Conservation (phyloP, 1,284 basidiomycete genomes). For the Rhodotorula mucilaginosa region DNA sequence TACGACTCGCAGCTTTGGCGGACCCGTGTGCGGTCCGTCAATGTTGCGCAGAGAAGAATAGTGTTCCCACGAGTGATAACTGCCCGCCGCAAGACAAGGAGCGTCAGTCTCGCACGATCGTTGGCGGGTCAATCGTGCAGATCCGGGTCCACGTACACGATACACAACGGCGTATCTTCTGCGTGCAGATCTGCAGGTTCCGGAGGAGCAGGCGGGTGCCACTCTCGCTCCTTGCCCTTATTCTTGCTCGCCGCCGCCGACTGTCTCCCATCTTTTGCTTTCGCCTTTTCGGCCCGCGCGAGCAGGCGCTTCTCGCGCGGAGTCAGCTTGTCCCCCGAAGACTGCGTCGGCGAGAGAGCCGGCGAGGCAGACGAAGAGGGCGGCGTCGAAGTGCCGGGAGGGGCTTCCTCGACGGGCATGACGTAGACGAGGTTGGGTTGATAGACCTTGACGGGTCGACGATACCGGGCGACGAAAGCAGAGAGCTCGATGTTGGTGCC, state of each 20-base stretch:
- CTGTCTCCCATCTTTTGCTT: constrained; percentile 40
- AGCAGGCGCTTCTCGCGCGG: constrained; percentile 16
- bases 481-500: constrained; percentile 87
- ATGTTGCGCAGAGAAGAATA: constrained; percentile 87
- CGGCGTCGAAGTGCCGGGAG: neutral
- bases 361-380: neutral
- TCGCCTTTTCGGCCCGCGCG: constrained; percentile 11
- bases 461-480: constrained; percentile 77
- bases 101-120: neutral
- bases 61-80: constrained; percentile 90
- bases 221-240: constrained; percentile 43
- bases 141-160: constrained; percentile 62
- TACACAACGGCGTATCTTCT: constrained; percentile 56
- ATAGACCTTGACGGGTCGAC: constrained; percentile 79
- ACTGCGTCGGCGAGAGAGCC: constrained; percentile 43
- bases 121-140: neutral
- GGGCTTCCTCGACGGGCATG: constrained; percentile 37
- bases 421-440: constrained; percentile 66
- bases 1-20: constrained; percentile 65
- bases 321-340: constrained; percentile 32
- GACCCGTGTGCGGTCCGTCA: constrained; percentile 74
- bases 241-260: constrained; percentile 6
- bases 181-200: constrained; percentile 46
- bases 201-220: constrained; percentile 25
- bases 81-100: constrained; percentile 46